Evolutionary conservation across 2,329 filamentous ascomycete genomes (phyloP).

Genomic region (Botrytis fragariae): DNA sequence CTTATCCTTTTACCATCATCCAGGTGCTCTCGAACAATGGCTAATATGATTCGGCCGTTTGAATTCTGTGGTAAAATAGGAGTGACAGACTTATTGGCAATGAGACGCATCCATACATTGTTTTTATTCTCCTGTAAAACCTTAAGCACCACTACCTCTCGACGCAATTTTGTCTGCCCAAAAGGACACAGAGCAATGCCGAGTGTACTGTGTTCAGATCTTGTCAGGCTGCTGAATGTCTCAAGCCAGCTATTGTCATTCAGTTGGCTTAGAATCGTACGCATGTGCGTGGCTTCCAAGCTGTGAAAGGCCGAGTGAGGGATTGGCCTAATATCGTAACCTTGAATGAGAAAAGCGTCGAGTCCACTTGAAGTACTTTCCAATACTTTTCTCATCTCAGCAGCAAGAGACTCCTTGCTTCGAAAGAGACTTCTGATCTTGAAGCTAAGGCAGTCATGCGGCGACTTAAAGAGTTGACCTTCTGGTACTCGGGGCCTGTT

Average conservation of each 20-base stretch:
- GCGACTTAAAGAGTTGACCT: constrained; percentile 30
- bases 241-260: constrained; percentile 33
- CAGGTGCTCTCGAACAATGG: constrained; percentile 32
- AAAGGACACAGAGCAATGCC: constrained; percentile 21
- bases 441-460: constrained; percentile 27
- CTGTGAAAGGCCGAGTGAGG: constrained; percentile 36
- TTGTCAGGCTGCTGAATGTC: constrained; percentile 27
- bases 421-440: constrained; percentile 33
- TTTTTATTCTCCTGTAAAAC: constrained; percentile 27
- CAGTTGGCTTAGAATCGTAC: constrained; percentile 33
- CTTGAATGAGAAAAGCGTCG: constrained; percentile 30
- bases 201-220: constrained; percentile 24
- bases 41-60: constrained; percentile 28
- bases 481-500: constrained; percentile 23
- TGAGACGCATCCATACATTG: constrained; percentile 27
- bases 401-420: constrained; percentile 34
- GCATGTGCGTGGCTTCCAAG: constrained; percentile 34
- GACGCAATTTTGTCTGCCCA: background rate
- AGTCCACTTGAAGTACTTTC: constrained; percentile 28
- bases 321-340: constrained; percentile 21
- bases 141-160: constrained; percentile 33
- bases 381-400: constrained; percentile 31
- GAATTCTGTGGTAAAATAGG: background rate
- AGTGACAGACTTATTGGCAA: constrained; percentile 21
- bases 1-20: constrained; percentile 24